phyloP scores from a whole-genome alignment of 1,284 basidiomycete species.

The Apiotrichum laibachii region DNA sequence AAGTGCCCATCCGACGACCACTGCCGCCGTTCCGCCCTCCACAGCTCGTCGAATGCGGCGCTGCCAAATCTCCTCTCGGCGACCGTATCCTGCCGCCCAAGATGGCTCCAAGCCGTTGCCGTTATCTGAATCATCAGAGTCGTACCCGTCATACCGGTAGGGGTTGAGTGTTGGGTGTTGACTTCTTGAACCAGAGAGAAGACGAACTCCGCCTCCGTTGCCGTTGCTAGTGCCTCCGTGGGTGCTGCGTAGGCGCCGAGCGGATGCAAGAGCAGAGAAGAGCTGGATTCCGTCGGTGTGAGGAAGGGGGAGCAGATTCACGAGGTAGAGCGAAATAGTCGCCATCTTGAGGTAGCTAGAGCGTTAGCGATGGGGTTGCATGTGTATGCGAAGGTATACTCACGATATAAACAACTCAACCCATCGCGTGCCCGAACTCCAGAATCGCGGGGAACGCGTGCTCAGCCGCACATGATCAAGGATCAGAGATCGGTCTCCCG shows the following conservation, averaged over 20 bases:
- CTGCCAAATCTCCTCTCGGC: constrained; percentile 31
- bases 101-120: constrained; percentile 22
- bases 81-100: constrained; percentile 16
- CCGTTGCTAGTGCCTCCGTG: background rate
- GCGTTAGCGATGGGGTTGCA: background rate
- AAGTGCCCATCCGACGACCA: constrained; percentile 25
- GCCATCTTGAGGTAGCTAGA: constrained; percentile 41
- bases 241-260: background rate
- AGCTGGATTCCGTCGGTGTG: constrained; percentile 44
- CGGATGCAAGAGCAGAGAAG: constrained; percentile 26
- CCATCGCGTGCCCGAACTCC: constrained; percentile 30
- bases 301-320: constrained; percentile 49
- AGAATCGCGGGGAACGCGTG: constrained; percentile 24
- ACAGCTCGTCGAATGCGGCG: constrained; percentile 26
- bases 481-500: constrained; percentile 33
- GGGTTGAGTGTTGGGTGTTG: constrained; percentile 20
- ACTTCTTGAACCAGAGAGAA: constrained; percentile 4
- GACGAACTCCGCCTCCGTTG: constrained; percentile 6
- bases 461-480: constrained; percentile 29
- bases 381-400: constrained; percentile 7
- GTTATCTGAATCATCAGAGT: constrained; percentile 30
- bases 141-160: constrained; percentile 17
- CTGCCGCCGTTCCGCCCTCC: constrained; percentile 25
- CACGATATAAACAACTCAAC: constrained; percentile 34
- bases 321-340: constrained; percentile 42